Evolutionary conservation across 306 rosid species (phyloP).

Genomic region (Prinsepia uniflora): DNA sequence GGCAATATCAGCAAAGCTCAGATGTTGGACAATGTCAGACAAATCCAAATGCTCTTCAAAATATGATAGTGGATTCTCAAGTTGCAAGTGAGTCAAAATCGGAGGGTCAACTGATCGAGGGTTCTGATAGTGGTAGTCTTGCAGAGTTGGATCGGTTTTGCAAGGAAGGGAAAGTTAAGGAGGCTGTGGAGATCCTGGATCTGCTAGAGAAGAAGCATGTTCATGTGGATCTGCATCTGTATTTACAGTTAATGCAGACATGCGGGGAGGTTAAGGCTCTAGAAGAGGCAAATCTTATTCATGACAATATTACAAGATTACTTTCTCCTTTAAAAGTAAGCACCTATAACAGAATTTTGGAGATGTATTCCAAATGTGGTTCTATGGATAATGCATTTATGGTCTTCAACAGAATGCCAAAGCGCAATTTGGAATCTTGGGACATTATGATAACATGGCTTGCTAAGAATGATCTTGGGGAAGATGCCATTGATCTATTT

Average conservation of each 20-base stretch:
- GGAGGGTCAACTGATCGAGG: constrained; percentile 27
- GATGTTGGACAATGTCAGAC: constrained; percentile 6
- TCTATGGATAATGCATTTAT: constrained; percentile 55
- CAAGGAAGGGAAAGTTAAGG: constrained; percentile 67
- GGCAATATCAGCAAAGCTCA: constrained; percentile 3
- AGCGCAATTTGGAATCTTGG: constrained; percentile 70
- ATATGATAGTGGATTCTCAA: constrained; percentile 30
- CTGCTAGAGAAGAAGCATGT: constrained; percentile 41
- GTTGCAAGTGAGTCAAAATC: constrained; percentile 26
- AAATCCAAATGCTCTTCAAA: constrained; percentile 23
- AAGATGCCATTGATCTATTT: constrained; percentile 71
- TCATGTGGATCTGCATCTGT: constrained; percentile 47
- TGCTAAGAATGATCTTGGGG: constrained; percentile 62
- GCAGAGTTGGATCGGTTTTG: constrained; percentile 58
- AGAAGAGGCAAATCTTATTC: constrained; percentile 62
- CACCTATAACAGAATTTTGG: constrained; percentile 60
- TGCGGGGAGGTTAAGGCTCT: constrained; percentile 50
- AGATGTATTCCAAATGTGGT: constrained; percentile 75
- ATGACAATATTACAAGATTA: constrained; percentile 32
- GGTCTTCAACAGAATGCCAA: constrained; percentile 57
- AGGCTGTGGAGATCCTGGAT: constrained; percentile 57
- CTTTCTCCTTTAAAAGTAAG: constrained; percentile 49
- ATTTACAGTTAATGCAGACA: constrained; percentile 37
- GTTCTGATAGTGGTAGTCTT: constrained; percentile 27
- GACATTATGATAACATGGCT: constrained; percentile 69